These are phyloP conservation scores for Termitomyces sp. DNA, from an alignment of 768 basidiomycete genomes.

Conservation along the genomic window DNA sequence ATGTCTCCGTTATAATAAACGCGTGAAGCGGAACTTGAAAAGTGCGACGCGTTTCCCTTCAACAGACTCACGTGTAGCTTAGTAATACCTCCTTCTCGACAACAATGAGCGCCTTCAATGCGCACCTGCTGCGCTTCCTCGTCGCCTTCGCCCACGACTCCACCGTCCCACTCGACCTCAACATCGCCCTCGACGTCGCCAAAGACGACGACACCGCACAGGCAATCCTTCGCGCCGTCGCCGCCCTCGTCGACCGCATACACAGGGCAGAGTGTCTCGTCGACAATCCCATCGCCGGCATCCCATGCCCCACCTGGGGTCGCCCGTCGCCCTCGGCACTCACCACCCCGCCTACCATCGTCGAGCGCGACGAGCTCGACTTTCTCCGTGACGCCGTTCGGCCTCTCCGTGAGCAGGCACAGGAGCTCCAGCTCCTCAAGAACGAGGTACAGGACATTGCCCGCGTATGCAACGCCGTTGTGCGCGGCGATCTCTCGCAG, in stretches of 20 bases:
- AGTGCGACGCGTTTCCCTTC: slow-evolving; percentile 7
- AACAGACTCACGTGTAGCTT: slow-evolving; percentile 17
- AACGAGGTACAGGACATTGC: slow-evolving; percentile 83
- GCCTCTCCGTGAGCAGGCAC: slow-evolving; percentile 29
- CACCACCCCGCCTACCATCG: not conserved
- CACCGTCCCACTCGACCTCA: not conserved
- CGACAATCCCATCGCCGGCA: slow-evolving; percentile 3
- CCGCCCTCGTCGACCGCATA: slow-evolving; percentile 1
- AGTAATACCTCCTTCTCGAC: not conserved
- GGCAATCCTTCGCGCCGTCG: not conserved
- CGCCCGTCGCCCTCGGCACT: not conserved
- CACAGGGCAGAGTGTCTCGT: slow-evolving; percentile 1
- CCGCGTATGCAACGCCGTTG: slow-evolving; percentile 77
- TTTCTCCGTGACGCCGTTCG: not conserved
- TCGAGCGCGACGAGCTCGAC: slow-evolving; percentile 6
- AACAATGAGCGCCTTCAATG: slow-evolving; percentile 4
- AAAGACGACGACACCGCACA: slow-evolving; percentile 1
- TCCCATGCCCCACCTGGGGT: slow-evolving; percentile 10
- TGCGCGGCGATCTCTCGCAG: slow-evolving; percentile 68
- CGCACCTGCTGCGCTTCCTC: slow-evolving; percentile 5
- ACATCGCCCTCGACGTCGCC: slow-evolving; percentile 1
- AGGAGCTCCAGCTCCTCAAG: slow-evolving; percentile 70
- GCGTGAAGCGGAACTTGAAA: slow-evolving; percentile 13
- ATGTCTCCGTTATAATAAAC: slow-evolving; percentile 14
- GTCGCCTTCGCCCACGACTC: slow-evolving; percentile 1